Conservation (phyloP, 805 yeast species). For the Tetrapisispora arboricola region DNA sequence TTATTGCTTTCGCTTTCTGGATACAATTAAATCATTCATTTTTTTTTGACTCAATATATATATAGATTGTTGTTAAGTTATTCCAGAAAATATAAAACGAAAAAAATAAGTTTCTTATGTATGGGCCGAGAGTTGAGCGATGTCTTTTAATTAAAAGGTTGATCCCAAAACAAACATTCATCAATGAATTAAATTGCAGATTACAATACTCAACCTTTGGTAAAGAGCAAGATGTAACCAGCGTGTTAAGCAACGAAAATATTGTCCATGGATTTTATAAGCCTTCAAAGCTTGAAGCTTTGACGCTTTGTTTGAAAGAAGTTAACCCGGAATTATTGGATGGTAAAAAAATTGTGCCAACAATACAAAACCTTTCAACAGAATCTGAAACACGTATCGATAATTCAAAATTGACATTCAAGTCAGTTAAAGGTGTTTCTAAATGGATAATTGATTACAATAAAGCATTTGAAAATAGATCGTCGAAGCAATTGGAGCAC, state of each 20-base stretch:
- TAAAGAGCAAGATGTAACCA: background rate
- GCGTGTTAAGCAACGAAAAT: slow-evolving; percentile 5
- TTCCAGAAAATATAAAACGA: too few species aligned
- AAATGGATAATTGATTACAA: slow-evolving; percentile 14
- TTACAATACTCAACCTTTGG: background rate
- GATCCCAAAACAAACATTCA: too few species aligned
- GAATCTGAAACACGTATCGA: too few species aligned
- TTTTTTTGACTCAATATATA: too few species aligned
- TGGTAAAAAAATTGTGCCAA: slow-evolving; percentile 15
- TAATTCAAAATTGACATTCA: slow-evolving; percentile 9
- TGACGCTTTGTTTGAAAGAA: slow-evolving; percentile 16
- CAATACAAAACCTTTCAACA: slow-evolving; percentile 3
- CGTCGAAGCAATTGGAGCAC: too few species aligned
- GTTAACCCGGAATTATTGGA: slow-evolving; percentile 11
- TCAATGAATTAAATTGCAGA: too few species aligned
- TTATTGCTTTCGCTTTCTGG: too few species aligned
- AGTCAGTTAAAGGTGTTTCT: slow-evolving; percentile 10
- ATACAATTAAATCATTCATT: too few species aligned
- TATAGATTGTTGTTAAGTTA: too few species aligned
- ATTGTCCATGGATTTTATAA: slow-evolving; percentile 22
- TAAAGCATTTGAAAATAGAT: background rate
- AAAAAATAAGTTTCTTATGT: too few species aligned
- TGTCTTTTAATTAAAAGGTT: too few species aligned
- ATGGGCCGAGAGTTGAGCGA: too few species aligned
- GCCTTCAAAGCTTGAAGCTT: slow-evolving; percentile 16